A percentile compares a stretch with the other conserved stretches of the same genome.
phyloP scores from a whole-genome alignment of 2,329 filamentous ascomycete genomes.

The Fusarium devonianum region DNA sequence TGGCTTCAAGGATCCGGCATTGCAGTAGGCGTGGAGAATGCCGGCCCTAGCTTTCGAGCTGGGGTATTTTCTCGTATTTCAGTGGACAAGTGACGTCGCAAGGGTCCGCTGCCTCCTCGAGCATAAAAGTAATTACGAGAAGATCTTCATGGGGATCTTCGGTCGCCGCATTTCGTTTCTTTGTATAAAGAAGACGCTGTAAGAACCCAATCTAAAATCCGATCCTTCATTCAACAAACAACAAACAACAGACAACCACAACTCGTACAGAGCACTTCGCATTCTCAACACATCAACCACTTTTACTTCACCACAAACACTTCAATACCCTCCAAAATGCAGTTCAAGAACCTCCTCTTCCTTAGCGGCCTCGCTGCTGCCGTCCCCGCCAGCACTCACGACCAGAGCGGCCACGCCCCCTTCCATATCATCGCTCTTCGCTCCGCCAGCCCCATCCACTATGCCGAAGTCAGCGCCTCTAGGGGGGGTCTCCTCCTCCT shows the following conservation, averaged over 20 bases:
- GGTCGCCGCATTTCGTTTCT: conserved; percentile 11
- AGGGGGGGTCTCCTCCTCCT: conserved; percentile 53
- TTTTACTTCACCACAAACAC: background rate
- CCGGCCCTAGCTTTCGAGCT: background rate
- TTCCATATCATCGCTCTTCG: conserved; percentile 60
- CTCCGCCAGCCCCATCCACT: conserved; percentile 58
- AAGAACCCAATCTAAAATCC: background rate
- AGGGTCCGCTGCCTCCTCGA: conserved; percentile 10
- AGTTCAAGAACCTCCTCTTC: conserved; percentile 37
- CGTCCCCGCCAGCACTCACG: conserved; percentile 10
- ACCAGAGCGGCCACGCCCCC: conserved; percentile 26
- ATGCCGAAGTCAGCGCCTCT: conserved; percentile 53
- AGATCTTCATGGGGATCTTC: conserved; percentile 28
- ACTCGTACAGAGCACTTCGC: background rate
- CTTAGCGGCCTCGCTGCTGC: conserved; percentile 24
- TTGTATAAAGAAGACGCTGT: conserved; percentile 8
- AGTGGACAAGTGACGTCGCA: conserved; percentile 29
- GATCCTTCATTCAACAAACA: background rate
- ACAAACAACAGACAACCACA: background rate
- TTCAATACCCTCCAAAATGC: conserved; percentile 26
- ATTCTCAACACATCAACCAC: background rate
- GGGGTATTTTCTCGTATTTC: conserved; percentile 6
- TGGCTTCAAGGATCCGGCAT: background rate
- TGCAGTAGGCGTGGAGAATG: conserved; percentile 4
- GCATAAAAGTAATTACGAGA: conserved; percentile 18